Percentiles rank a stretch among this genome's conserved stretches.
phyloP scores from a whole-genome alignment of 257 asterid species.

The Cruciata laevipes region DNA sequence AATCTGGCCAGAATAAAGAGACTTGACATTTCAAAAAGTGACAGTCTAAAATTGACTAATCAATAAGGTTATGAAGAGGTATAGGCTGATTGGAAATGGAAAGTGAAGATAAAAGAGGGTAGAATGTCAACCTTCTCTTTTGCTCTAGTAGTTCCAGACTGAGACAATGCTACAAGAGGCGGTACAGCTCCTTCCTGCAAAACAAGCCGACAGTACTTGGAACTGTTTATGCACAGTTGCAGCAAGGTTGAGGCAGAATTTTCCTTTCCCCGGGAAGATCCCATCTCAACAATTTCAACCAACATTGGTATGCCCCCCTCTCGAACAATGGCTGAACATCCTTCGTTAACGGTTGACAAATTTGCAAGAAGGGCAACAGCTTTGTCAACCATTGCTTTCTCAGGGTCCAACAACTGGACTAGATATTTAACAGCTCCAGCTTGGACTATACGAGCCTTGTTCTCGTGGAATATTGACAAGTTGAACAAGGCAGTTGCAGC shows the following conservation, averaged over 20 bases:
- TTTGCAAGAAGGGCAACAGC: slow-evolving; percentile 92
- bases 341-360: slow-evolving; percentile 67
- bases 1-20: background rate
- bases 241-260: slow-evolving; percentile 78
- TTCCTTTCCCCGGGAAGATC: slow-evolving; percentile 88
- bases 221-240: slow-evolving; percentile 69
- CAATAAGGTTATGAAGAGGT: background rate
- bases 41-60: background rate
- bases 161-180: slow-evolving; percentile 88
- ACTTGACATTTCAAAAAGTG: background rate
- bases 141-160: slow-evolving; percentile 82
- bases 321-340: slow-evolving; percentile 79
- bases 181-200: slow-evolving; percentile 98
- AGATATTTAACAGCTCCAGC: slow-evolving; percentile 81
- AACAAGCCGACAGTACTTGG: slow-evolving; percentile 63
- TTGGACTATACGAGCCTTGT: slow-evolving; percentile 86
- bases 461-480: slow-evolving; percentile 81
- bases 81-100: background rate
- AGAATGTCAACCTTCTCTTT: slow-evolving; percentile 69
- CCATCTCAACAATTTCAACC: slow-evolving; percentile 75
- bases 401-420: slow-evolving; percentile 63
- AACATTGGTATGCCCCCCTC: slow-evolving; percentile 78
- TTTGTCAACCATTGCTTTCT: slow-evolving; percentile 72
- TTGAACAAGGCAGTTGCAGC: slow-evolving; percentile 90
- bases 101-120: slow-evolving; percentile 1